Conservation (phyloP, 2,329 filamentous ascomycete genomes). For the Diaporthe batatas region DNA sequence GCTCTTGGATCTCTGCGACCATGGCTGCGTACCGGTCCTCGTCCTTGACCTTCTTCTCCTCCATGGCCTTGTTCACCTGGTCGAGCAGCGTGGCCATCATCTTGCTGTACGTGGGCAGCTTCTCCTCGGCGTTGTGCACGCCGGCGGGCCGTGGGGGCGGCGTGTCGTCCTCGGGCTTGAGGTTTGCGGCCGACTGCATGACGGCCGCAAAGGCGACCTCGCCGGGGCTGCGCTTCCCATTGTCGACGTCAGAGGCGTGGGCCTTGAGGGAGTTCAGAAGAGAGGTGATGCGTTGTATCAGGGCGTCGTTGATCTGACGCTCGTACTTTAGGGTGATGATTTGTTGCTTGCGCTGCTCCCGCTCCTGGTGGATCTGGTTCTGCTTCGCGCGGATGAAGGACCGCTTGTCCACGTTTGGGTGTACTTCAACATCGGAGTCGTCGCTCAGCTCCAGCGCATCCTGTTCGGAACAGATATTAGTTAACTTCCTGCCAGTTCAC, state of each 20-base stretch:
- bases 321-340: constrained; percentile 95
- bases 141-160: constrained; percentile 82
- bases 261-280: constrained; percentile 81
- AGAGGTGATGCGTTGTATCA: constrained; percentile 84
- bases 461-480: constrained; percentile 54
- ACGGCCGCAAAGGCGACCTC: constrained; percentile 91
- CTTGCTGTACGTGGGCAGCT: constrained; percentile 87
- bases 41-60: constrained; percentile 76
- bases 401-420: constrained; percentile 98
- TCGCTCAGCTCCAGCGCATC: constrained; percentile 96
- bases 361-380: constrained; percentile 94
- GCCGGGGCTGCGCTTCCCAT: constrained; percentile 71
- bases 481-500: constrained; percentile 37
- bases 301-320: constrained; percentile 90
- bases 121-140: constrained; percentile 80
- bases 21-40: constrained; percentile 80
- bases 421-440: constrained; percentile 97
- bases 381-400: constrained; percentile 99
- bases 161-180: constrained; percentile 79
- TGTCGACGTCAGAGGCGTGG: constrained; percentile 77
- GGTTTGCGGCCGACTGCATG: constrained; percentile 79
- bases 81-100: constrained; percentile 99
- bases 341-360: constrained; percentile 85
- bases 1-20: constrained; percentile 80
- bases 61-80: constrained; percentile 87